Evolutionary conservation across 192 early-diverging fungal species (phyloP), one percentile per base, ranked within the genome.

Genomic region (Neocallimastix lanati): DNA sequence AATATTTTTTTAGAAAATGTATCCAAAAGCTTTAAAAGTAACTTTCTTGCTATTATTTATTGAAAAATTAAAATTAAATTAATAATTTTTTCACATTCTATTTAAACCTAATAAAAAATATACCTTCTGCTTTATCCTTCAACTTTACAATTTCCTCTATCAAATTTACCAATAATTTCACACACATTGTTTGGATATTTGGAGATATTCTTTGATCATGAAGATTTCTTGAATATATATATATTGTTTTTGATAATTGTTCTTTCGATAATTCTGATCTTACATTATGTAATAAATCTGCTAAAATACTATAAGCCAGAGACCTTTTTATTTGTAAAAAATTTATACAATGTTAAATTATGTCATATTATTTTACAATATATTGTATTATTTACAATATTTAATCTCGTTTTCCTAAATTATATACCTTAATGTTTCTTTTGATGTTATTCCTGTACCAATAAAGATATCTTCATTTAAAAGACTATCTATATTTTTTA

Each of bases 131-230:
- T 77, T 92, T 90, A 78, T 82, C 80, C 88, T 89, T 16, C 87
- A 89, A 77, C 28, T 88, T 90, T 77, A 92, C 88, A 82, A 95
- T 91, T 77, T 91, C 92, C 77, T 98, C 98, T 16, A 96, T 93
- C 28, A 98, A 83, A 82, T 96, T 96, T 58, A 96, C 84, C 21
- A 99, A 86, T 29, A 99, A 85, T 82, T 97, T 98, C 79, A 92
- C 92, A 81, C 96, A 96, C 95, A 98, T 96, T 2, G 95, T 97
- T 83, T 98, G 98, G 40, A 98, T 94, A 78, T 92, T 93, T 0
- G 94, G 92, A 29, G 96, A 91, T 58, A 99, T 88, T n/a, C 89
- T 89, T 29, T 90, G 87, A 84, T 99, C 98, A 82, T 98, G 96
- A 79, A 98, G 85, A 85, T 96, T 96, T 27, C 91, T 85, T 4